Conservation (phyloP, 2,329 filamentous ascomycete genomes). For the Rosellinia necatrix region DNA sequence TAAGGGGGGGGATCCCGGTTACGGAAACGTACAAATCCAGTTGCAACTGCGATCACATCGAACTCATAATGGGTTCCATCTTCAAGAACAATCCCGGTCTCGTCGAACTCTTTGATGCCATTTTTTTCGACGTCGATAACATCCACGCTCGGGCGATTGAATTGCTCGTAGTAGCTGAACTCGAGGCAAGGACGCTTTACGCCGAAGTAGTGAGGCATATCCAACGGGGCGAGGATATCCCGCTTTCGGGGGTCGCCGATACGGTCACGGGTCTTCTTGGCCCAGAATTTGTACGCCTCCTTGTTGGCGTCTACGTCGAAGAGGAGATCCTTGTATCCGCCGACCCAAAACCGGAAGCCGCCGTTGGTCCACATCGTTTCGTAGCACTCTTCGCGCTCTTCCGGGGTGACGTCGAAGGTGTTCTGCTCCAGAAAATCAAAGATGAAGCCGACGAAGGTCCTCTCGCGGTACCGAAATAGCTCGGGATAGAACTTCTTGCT, state of each 20-base stretch:
- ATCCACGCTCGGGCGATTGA: conserved; percentile 50
- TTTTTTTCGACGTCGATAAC: conserved; percentile 49
- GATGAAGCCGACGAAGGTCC: conserved; percentile 61
- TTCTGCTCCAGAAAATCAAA: conserved; percentile 60
- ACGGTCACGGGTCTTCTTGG: conserved; percentile 53
- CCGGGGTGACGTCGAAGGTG: conserved; percentile 58
- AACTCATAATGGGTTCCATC: conserved; percentile 50
- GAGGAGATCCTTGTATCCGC: conserved; percentile 58
- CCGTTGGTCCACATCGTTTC: conserved; percentile 55
- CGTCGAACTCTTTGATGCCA: conserved; percentile 46
- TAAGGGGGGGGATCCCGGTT: not conserved
- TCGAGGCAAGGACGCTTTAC: conserved; percentile 45
- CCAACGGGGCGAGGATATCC: conserved; percentile 56
- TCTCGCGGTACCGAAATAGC: conserved; percentile 58
- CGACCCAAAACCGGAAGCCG: conserved; percentile 61
- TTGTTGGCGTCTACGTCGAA: conserved; percentile 52
- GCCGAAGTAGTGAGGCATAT: conserved; percentile 51
- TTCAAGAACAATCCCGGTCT: conserved; percentile 47
- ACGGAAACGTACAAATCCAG: conserved; percentile 48
- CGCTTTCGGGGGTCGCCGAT: conserved; percentile 54
- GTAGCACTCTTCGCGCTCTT: conserved; percentile 54
- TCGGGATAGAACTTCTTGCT: conserved; percentile 51
- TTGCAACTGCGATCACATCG: conserved; percentile 51
- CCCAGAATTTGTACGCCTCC: conserved; percentile 61
- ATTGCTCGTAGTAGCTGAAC: conserved; percentile 52